Conservation (phyloP, 2,329 filamentous ascomycete species). For the Camillea tinctor region DNA sequence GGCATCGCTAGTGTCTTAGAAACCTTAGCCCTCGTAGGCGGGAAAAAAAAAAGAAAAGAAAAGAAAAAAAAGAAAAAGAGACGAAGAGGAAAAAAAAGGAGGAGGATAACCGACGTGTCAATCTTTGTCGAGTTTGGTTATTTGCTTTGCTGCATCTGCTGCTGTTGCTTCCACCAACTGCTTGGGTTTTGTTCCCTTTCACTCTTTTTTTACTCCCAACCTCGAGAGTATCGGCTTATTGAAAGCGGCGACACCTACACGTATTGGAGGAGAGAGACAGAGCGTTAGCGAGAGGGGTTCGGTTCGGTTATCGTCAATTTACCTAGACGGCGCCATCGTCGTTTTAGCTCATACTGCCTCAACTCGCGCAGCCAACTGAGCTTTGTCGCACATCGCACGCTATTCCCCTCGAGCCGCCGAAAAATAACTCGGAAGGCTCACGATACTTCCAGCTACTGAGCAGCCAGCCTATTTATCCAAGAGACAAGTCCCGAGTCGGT, state of each 20-base stretch:
- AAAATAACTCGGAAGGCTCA: neutral
- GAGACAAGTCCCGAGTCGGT: neutral
- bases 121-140: neutral
- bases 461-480: neutral
- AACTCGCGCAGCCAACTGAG: neutral
- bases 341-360: neutral
- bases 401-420: neutral
- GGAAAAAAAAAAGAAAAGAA: neutral
- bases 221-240: neutral
- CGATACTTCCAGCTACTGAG: neutral
- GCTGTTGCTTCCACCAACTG: no score
- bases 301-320: neutral
- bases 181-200: no score
- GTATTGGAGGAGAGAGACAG: no score
- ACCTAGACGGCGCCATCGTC: neutral
- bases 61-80: neutral
- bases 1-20: neutral
- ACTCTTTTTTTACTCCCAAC: neutral
- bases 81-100: neutral
- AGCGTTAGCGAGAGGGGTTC: neutral
- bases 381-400: neutral
- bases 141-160: neutral
- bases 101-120: neutral
- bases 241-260: neutral
- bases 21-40: neutral